Conservation (phyloP, 2,329 filamentous ascomycete species). For the Claviceps humidiphila region DNA sequence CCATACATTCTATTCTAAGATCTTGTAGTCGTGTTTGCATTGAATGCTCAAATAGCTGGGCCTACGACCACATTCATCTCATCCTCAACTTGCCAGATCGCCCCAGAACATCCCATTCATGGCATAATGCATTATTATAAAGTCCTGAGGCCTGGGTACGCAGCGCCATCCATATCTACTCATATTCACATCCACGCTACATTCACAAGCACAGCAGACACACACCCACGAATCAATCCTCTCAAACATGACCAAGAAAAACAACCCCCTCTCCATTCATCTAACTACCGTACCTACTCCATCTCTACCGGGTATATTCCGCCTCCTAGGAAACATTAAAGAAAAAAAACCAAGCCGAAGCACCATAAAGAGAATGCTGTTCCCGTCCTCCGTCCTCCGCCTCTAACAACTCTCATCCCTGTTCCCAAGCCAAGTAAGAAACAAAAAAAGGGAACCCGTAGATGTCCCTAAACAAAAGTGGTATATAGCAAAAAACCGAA, state of each 20-base stretch:
- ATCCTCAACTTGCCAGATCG: too few species aligned
- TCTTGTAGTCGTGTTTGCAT: too few species aligned
- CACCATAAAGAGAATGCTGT: neutral
- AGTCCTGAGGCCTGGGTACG: too few species aligned
- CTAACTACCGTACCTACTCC: neutral
- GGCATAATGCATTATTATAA: too few species aligned
- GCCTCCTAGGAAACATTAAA: neutral
- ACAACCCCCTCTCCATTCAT: conserved; percentile 5
- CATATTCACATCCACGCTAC: too few species aligned
- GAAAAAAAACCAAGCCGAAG: neutral
- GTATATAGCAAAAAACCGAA: conserved; percentile 3
- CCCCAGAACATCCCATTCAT: too few species aligned
- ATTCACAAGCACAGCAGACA: too few species aligned
- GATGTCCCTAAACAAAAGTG: conserved; percentile 1
- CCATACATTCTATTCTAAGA: too few species aligned
- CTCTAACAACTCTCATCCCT: neutral
- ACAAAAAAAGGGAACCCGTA: neutral
- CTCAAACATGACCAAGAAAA: neutral
- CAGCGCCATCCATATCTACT: too few species aligned
- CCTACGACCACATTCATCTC: too few species aligned
- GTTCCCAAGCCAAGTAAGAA: neutral
- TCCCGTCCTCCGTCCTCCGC: neutral
- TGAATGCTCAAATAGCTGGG: too few species aligned
- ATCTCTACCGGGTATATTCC: conserved; percentile 3
- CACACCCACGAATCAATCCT: too few species aligned